A percentile compares a stretch with the other conserved stretches of the same genome.
phyloP scores from a whole-genome alignment of 2,329 filamentous ascomycete genomes.

The Ceratocystis cacaofunesta region DNA sequence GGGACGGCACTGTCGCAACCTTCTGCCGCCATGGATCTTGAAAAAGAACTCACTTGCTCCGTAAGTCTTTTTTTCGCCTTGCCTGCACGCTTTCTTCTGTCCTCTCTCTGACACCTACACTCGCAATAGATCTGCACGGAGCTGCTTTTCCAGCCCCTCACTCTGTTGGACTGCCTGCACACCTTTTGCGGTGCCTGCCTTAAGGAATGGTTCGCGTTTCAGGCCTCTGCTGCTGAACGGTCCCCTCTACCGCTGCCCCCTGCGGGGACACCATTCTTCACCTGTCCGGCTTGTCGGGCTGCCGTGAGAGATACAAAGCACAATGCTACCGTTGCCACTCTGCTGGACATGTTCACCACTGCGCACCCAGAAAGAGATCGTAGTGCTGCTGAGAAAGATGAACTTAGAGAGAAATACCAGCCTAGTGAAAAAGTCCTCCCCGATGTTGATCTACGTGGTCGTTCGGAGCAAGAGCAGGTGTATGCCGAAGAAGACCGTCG shows the following conservation, averaged over 20 bases:
- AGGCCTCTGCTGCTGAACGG: conserved; percentile 45
- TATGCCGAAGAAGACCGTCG: conserved; percentile 52
- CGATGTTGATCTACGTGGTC: conserved; percentile 31
- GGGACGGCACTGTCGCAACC: background rate
- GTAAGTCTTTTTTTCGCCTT: conserved; percentile 39
- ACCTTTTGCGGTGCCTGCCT: conserved; percentile 92
- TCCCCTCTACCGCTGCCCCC: conserved; percentile 33
- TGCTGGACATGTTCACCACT: conserved; percentile 75
- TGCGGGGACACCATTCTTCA: conserved; percentile 45
- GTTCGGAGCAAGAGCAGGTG: conserved; percentile 37
- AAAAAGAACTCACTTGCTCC: conserved; percentile 89
- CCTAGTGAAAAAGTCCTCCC: conserved; percentile 71
- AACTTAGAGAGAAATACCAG: conserved; percentile 61
- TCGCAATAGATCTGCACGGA: conserved; percentile 77
- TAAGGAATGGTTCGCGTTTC: conserved; percentile 88
- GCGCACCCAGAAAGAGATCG: conserved; percentile 65
- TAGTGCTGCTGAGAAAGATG: conserved; percentile 56
- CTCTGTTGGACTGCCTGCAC: conserved; percentile 82
- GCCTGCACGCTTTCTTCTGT: background rate
- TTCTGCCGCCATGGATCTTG: conserved; percentile 45
- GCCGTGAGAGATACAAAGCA: conserved; percentile 72
- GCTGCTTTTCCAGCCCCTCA: conserved; percentile 78
- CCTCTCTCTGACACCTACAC: conserved; percentile 1
- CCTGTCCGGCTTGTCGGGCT: conserved; percentile 85
- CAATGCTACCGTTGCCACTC: conserved; percentile 77